Evolutionary conservation across 2,329 filamentous ascomycete genomes (phyloP).

Genomic region (Nectriaceae sp.): DNA sequence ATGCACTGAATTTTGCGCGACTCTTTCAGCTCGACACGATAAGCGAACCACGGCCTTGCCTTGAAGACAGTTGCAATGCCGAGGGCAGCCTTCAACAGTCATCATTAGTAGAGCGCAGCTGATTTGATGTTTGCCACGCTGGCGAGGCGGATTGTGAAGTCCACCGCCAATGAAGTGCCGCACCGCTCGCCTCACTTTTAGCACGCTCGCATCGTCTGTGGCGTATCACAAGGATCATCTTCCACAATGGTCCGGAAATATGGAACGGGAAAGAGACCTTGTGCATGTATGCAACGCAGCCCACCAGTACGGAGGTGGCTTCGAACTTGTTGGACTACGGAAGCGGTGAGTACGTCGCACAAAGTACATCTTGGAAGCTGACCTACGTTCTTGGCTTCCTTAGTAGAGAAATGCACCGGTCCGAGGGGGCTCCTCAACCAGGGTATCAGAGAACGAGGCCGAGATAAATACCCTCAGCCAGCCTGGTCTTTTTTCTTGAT

Average conservation of each 20-base stretch:
- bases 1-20: not conserved
- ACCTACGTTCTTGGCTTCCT: constrained; percentile 19
- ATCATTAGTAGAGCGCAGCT: constrained; percentile 20
- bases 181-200: constrained; percentile 32
- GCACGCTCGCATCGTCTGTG: constrained; percentile 17
- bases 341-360: constrained; percentile 31
- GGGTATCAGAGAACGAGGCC: constrained; percentile 15
- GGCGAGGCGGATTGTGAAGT: constrained; percentile 27
- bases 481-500: constrained; percentile 13
- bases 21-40: constrained; percentile 7
- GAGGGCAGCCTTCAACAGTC: constrained; percentile 1
- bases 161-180: constrained; percentile 28
- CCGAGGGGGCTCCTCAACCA: constrained; percentile 20
- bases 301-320: constrained; percentile 19
- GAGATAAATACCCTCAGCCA: constrained; percentile 29
- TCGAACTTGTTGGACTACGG: constrained; percentile 19
- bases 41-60: constrained; percentile 6
- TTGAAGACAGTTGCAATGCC: not conserved
- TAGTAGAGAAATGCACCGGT: constrained; percentile 23
- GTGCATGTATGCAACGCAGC: constrained; percentile 20
- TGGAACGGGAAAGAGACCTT: constrained; percentile 21
- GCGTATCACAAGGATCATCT: constrained; percentile 27
- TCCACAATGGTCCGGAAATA: constrained; percentile 23
- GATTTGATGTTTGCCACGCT: constrained; percentile 31
- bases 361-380: constrained; percentile 16